Evolutionary conservation across 768 basidiomycete species (phyloP).

Genomic region (Chiua virens): DNA sequence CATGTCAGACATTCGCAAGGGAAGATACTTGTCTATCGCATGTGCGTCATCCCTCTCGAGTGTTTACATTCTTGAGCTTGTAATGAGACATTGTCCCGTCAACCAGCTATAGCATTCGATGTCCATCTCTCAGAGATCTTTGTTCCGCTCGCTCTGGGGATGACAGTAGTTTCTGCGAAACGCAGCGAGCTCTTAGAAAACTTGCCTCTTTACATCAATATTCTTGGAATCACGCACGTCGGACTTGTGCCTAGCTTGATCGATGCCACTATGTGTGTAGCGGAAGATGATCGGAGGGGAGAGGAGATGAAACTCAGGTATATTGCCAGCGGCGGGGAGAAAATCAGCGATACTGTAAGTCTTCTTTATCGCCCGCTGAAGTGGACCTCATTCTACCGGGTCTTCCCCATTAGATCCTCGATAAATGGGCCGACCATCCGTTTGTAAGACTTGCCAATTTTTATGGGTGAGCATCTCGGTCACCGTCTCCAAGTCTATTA

Average conservation of each 20-base stretch:
- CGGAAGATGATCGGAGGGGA: conserved; percentile 30
- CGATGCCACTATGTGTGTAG: conserved; percentile 44
- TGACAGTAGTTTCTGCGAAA: conserved; percentile 43
- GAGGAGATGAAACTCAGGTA: conserved; percentile 38
- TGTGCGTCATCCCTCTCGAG: conserved; percentile 32
- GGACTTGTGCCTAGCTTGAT: conserved; percentile 54
- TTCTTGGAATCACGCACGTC: conserved; percentile 47
- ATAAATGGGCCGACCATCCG: conserved; percentile 49
- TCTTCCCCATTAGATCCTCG: conserved; percentile 31
- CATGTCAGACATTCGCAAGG: conserved; percentile 26
- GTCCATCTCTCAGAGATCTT: conserved; percentile 49
- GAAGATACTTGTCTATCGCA: conserved; percentile 42
- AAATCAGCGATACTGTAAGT: conserved; percentile 50
- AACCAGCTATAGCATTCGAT: conserved; percentile 50
- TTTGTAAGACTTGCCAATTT: conserved; percentile 48
- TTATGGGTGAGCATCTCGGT: conserved; percentile 37
- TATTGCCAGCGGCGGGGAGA: conserved; percentile 52
- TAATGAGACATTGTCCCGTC: neutral
- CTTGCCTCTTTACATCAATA: conserved; percentile 39
- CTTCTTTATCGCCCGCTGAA: neutral
- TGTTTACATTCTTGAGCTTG: neutral
- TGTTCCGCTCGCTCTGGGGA: conserved; percentile 42
- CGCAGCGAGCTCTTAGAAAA: conserved; percentile 41
- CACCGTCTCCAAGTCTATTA: neutral
- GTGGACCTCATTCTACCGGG: neutral